A percentile compares a stretch with the other conserved stretches of the same genome.
phyloP scores from a whole-genome alignment of 208 protist species.

The Leishmania martiniquensis region DNA sequence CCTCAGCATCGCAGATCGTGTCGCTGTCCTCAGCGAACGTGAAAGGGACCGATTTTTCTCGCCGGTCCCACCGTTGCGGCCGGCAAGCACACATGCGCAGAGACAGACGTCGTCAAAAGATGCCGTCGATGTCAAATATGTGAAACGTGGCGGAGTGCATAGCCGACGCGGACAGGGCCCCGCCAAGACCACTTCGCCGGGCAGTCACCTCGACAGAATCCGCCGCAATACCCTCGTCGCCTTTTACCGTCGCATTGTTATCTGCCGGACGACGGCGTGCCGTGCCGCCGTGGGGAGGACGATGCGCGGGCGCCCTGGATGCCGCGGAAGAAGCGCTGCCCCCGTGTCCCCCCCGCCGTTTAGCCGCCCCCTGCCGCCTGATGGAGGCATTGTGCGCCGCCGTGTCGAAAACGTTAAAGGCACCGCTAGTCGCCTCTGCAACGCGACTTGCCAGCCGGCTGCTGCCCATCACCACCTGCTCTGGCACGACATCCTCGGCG shows the following conservation, averaged over 20 bases:
- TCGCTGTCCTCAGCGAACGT: neutral
- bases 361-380: constrained; percentile 30
- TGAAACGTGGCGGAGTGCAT: constrained; percentile 29
- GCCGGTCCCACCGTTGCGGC: neutral
- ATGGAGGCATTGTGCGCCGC: constrained; percentile 42
- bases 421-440: neutral
- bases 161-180: neutral
- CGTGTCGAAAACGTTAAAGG: constrained; percentile 72
- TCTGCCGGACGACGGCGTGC: neutral
- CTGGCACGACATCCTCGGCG: constrained; percentile 46
- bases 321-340: neutral
- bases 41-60: neutral
- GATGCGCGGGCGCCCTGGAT: neutral
- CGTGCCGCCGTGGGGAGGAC: neutral
- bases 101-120: constrained; percentile 43
- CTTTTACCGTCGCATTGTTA: neutral
- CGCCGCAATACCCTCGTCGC: neutral
- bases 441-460: constrained; percentile 1
- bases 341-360: constrained; percentile 15
- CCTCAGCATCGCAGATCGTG: neutral
- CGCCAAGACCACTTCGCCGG: neutral
- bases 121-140: constrained; percentile 80
- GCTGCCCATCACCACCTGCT: constrained; percentile 31
- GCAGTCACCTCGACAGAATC: neutral
- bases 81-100: neutral